Conservation (phyloP, 2,329 filamentous ascomycete genomes). For the Colletotrichum agaves region DNA sequence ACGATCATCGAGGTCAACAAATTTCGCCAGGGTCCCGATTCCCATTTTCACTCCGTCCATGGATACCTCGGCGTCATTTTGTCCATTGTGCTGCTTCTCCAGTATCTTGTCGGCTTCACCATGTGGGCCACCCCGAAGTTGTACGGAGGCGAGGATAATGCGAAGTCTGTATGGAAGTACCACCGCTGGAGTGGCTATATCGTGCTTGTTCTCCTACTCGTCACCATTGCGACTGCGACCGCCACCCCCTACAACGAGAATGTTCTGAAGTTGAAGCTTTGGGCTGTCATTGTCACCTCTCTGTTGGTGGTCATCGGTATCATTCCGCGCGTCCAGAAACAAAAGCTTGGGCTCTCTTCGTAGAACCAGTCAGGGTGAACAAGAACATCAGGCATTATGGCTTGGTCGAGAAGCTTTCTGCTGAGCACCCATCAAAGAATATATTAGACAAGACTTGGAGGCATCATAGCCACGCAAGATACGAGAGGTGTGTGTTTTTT, state of each 20-base stretch:
- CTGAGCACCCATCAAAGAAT: not conserved
- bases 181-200: slow-evolving; percentile 84
- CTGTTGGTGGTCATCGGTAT: slow-evolving; percentile 77
- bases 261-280: slow-evolving; percentile 77
- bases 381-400: no score
- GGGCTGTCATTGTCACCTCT: slow-evolving; percentile 76
- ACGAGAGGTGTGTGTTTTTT: not conserved
- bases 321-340: slow-evolving; percentile 80
- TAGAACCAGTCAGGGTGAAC: not conserved
- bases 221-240: slow-evolving; percentile 79
- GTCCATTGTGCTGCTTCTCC: slow-evolving; percentile 74
- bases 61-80: slow-evolving; percentile 84
- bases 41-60: slow-evolving; percentile 84
- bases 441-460: not conserved
- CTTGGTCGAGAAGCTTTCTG: no score
- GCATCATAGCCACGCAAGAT: not conserved
- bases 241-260: slow-evolving; percentile 79
- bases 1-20: slow-evolving; percentile 88
- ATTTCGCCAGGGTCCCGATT: slow-evolving; percentile 65
- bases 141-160: slow-evolving; percentile 82
- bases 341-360: slow-evolving; percentile 73
- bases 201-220: slow-evolving; percentile 75
- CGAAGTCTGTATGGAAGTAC: slow-evolving; percentile 90
- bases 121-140: slow-evolving; percentile 81
- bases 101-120: slow-evolving; percentile 83